phyloP scores from a whole-genome alignment of 2,329 filamentous ascomycete species.

The Pseudogymnoascus sp. region DNA sequence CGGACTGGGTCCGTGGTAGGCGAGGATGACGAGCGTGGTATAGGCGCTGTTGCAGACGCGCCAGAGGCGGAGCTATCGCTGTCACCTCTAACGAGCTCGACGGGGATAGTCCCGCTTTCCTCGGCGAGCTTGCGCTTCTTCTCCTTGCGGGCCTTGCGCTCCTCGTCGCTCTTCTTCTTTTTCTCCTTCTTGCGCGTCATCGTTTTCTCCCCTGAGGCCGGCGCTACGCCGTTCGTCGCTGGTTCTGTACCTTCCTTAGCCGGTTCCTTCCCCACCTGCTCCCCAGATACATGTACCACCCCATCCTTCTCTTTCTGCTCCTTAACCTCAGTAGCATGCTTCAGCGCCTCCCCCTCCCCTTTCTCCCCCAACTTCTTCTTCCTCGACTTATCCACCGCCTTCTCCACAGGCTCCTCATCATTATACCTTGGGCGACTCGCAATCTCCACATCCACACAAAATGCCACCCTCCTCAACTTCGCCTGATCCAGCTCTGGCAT shows the following conservation, averaged over 20 bases:
- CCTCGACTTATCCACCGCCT: slow-evolving; percentile 44
- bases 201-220: slow-evolving; percentile 24
- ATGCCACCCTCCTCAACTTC: slow-evolving; percentile 81
- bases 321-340: slow-evolving; percentile 54
- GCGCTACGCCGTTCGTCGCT: slow-evolving; percentile 22
- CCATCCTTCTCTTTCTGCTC: slow-evolving; percentile 48
- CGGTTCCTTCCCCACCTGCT: slow-evolving; percentile 35
- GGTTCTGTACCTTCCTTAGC: slow-evolving; percentile 29
- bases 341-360: slow-evolving; percentile 67
- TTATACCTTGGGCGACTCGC: slow-evolving; percentile 75
- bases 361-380: slow-evolving; percentile 61
- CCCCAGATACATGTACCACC: slow-evolving; percentile 37
- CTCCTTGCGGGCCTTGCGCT: slow-evolving; percentile 86
- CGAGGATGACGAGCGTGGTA: slow-evolving; percentile 50
- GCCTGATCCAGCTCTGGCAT: slow-evolving; percentile 71
- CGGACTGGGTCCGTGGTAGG: slow-evolving; percentile 87
- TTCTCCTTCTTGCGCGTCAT: slow-evolving; percentile 79
- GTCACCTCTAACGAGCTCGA: slow-evolving; percentile 70
- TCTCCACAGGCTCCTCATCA: slow-evolving; percentile 42
- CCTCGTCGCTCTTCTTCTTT: slow-evolving; percentile 90
- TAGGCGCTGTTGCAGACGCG: slow-evolving; percentile 22
- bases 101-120: slow-evolving; percentile 77
- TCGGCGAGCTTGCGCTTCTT: slow-evolving; percentile 78
- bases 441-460: slow-evolving; percentile 96
- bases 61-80: slow-evolving; percentile 45